Evolutionary conservation across 2,329 filamentous ascomycete species (phyloP).

Genomic region (Microsporum canis): DNA sequence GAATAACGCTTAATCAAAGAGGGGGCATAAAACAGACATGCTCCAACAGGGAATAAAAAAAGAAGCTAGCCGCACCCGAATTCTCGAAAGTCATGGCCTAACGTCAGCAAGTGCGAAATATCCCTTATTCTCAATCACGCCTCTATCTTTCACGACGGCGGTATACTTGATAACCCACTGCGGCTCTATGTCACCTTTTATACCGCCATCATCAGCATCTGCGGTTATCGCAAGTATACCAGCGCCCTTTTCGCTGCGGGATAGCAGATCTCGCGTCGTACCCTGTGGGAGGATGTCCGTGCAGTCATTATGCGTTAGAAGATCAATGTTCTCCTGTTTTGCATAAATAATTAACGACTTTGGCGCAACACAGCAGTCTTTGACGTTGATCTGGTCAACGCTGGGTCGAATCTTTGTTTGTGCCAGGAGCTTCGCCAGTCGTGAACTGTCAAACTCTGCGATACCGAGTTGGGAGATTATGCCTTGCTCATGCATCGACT

Average conservation of each 20-base stretch:
- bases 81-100: conserved; percentile 28
- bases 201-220: conserved; percentile 41
- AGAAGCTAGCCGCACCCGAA: background rate
- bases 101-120: conserved; percentile 84
- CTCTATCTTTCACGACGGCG: conserved; percentile 82
- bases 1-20: background rate
- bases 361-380: conserved; percentile 91
- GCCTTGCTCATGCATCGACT: conserved; percentile 59
- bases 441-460: conserved; percentile 80
- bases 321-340: conserved; percentile 69
- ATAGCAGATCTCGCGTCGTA: conserved; percentile 72
- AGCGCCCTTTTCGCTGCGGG: conserved; percentile 58
- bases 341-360: conserved; percentile 74
- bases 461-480: conserved; percentile 67
- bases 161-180: conserved; percentile 98
- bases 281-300: conserved; percentile 80
- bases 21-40: background rate
- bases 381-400: conserved; percentile 92
- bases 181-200: conserved; percentile 68
- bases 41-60: background rate
- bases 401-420: conserved; percentile 60
- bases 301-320: conserved; percentile 89
- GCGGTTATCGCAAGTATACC: conserved; percentile 59
- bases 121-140: conserved; percentile 96
- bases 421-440: conserved; percentile 65